Base-by-base conservation (phyloP, 1,284 basidiomycete species). In the Salmacisia buchloeana region DNA sequence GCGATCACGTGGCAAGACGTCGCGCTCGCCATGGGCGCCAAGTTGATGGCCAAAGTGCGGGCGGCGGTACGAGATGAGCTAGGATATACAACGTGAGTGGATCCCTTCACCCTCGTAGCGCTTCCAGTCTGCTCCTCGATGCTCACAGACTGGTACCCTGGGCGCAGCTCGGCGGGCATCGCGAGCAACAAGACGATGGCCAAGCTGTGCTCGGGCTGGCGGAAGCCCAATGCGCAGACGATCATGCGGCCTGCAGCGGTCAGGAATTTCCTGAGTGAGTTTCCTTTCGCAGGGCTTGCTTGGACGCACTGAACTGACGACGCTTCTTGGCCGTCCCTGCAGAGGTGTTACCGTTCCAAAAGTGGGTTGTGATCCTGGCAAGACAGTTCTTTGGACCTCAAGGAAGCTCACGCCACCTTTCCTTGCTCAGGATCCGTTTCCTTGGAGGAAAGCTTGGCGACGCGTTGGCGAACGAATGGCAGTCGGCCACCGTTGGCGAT, bases 101-200 rank as follows among this genome's bases (percentile, higher is more conserved):
- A 15, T 25, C 13, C 10, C 43, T 10, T 18, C 23, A 10, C 43
- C 43, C 7, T 9, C n/a, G 6, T 21, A 9, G 13, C 6, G 46
- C 23, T 1, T 27, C 13, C 46, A 10, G n/a, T 52, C 23, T 3
- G 13, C 43, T 38, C 39, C n/a, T 49, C 31, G n/a, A 21, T 15
- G 25, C 9, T 39, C 43, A 31, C 12, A 49, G 27, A 52, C 46
- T 52, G 34, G 38, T 35, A 25, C 46, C 52, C n/a, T n/a, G n/a
- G n/a, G n/a, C n/a, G n/a, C n/a, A n/a, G n/a, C 27, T 94, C 92
- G 54, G 94, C 96, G 86, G 96, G 96, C 1, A 89, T 98, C 62
- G 89, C 91, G 1, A 84, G 89, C 69, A 98, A 97, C 81, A 98
- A 97, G 80, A 91, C 93, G 66, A 83, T 97, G 39, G 89, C 94